A percentile compares a stretch with the other conserved stretches of the same genome.
phyloP scores from a whole-genome alignment of 805 yeast species.

The Yamadazyma laniorum region DNA sequence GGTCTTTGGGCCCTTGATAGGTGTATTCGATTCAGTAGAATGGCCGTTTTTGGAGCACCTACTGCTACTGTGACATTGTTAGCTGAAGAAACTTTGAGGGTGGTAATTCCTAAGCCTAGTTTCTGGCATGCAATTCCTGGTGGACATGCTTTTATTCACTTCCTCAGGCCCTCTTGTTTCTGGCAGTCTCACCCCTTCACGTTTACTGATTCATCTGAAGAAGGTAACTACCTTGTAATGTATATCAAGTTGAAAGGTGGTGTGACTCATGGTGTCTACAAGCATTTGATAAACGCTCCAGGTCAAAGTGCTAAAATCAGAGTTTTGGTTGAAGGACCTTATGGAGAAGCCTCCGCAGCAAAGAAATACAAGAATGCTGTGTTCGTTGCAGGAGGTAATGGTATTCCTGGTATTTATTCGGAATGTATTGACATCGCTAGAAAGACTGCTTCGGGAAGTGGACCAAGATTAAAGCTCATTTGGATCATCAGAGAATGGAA shows the following conservation, averaged over 20 bases:
- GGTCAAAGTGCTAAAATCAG: conserved; percentile 23
- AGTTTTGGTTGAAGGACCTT: conserved; percentile 56
- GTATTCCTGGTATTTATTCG: conserved; percentile 59
- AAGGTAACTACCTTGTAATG: conserved; percentile 24
- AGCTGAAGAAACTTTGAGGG: conserved; percentile 39
- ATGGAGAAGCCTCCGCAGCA: conserved; percentile 55
- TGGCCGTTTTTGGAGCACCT: conserved; percentile 31
- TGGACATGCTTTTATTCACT: conserved; percentile 41
- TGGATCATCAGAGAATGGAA: conserved; percentile 66
- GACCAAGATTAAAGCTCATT: conserved; percentile 41
- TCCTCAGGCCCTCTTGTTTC: conserved; percentile 32
- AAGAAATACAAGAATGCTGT: conserved; percentile 52
- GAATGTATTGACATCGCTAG: conserved; percentile 33
- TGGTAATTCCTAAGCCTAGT: conserved; percentile 35
- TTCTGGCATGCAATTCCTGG: conserved; percentile 41
- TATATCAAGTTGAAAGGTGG: conserved; percentile 51
- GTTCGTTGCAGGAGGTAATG: conserved; percentile 72
- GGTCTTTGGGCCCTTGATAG: conserved; percentile 41
- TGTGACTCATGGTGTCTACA: conserved; percentile 39
- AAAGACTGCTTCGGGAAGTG: conserved; percentile 18
- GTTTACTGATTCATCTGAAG: conserved; percentile 27
- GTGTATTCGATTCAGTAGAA: conserved; percentile 29
- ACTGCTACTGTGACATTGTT: conserved; percentile 33
- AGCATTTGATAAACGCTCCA: conserved; percentile 24
- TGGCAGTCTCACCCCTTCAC: conserved; percentile 48